These are phyloP conservation scores for Pisolithus marmoratus DNA, from an alignment of 768 basidiomycete species.

Conservation along the genomic window DNA sequence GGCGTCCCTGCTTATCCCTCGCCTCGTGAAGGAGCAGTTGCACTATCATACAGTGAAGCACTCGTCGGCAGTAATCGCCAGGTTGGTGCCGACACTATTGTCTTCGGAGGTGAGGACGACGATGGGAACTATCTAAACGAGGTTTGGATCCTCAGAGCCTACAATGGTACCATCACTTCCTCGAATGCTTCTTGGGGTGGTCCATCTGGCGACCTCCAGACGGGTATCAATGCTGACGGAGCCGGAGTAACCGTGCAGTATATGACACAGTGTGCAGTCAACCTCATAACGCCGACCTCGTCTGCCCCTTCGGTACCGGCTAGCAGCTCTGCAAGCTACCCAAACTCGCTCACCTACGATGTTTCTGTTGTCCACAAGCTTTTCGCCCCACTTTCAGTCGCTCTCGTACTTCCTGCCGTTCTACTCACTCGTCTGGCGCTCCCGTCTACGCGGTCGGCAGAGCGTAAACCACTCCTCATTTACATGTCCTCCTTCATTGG, in stretches of 20 bases:
- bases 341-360: conserved; percentile 29
- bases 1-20: conserved; percentile 49
- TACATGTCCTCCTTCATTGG: conserved; percentile 36
- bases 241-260: conserved; percentile 59
- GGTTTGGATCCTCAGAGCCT: conserved; percentile 73
- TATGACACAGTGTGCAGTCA: conserved; percentile 53
- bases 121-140: conserved; percentile 65
- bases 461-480: conserved; percentile 24
- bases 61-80: conserved; percentile 52
- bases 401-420: conserved; percentile 37
- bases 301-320: conserved; percentile 18
- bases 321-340: conserved; percentile 13
- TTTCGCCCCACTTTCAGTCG: conserved; percentile 44
- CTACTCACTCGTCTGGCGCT: conserved; percentile 38
- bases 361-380: conserved; percentile 44
- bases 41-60: conserved; percentile 45
- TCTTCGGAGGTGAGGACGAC: conserved; percentile 73
- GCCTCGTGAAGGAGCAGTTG: conserved; percentile 67
- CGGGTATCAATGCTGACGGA: conserved; percentile 61
- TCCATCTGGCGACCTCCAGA: conserved; percentile 55
- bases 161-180: conserved; percentile 54
- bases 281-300: conserved; percentile 19
- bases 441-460: conserved; percentile 27
- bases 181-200: conserved; percentile 60
- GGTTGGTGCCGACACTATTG: conserved; percentile 59